Evolutionary conservation across 345 rosid species (phyloP), one percentile per base, ranked within the genome.

Genomic region (Corchorus olitorius): DNA sequence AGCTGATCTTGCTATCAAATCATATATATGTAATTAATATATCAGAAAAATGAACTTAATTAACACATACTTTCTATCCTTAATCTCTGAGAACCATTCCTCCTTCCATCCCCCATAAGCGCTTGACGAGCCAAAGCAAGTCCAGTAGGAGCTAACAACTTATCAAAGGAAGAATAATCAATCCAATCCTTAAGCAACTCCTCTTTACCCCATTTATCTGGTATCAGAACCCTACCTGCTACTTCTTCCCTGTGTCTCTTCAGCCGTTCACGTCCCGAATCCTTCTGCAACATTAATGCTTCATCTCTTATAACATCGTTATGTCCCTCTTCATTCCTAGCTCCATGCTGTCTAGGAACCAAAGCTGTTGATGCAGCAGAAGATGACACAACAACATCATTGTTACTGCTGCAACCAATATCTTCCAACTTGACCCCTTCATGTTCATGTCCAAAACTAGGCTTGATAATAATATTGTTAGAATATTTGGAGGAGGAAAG

Each of bases 171-270:
- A 0, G 91, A 81, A 56, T 68, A 88, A 64, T 90, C 95, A 50
- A 88, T 85, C 97, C 97, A 92, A 13, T 89, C 90, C 62, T 65
- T 83, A 3, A 92, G 89, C 77, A 86, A 60, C 15, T 81, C 83
- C 75, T 92, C 97, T 48, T 90, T 87, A 1, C 88, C 89, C 97
- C 97, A 90, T 7, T 59, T 76, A 0, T 92, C 97, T 6, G 95
- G 94, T 75, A 92, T 82, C 72, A 67, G 15, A 63, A 90, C 87
- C 61, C 72, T 72, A 17, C 97, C 94, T 0, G 86, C 86, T 56
- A 88, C 83, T 60, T 85, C 92, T 61, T 86, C 87, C 70, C 89
- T 74, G 67, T 88, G 91, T 77, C 88, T 87, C 85, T 88, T 91
- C 22, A 89, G 87, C 82, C 86, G 85, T 76, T 92, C 95, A 1